These are phyloP conservation scores for Cyberlindnera veronae DNA, from an alignment of 805 yeast species.

Conservation along the genomic window DNA sequence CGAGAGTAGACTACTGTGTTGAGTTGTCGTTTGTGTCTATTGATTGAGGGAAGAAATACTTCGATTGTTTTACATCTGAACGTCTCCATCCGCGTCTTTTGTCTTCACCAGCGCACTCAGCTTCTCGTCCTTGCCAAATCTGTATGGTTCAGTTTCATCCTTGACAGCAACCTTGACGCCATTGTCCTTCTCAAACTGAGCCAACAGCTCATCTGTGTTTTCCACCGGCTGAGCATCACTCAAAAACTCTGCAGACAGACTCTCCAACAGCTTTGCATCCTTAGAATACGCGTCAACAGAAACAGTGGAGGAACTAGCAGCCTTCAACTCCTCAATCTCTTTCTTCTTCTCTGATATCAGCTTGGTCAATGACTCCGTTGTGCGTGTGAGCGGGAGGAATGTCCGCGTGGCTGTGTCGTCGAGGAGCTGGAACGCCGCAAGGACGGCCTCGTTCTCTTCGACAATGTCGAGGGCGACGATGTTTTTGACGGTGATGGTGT, in stretches of 20 bases:
- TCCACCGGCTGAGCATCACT: slow-evolving; percentile 14
- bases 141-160: slow-evolving; percentile 4
- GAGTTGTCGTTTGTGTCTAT: too few species aligned
- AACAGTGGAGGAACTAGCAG: slow-evolving; percentile 6
- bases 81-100: slow-evolving; percentile 11
- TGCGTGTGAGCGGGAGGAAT: slow-evolving; percentile 4
- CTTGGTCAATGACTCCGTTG: slow-evolving; percentile 10
- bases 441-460: slow-evolving; percentile 23
- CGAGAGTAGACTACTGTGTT: too few species aligned
- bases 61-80: too few species aligned
- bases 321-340: slow-evolving; percentile 3
- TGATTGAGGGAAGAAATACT: too few species aligned
- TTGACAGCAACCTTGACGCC: slow-evolving; percentile 14
- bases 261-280: slow-evolving; percentile 14
- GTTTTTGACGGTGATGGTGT: slow-evolving; percentile 27
- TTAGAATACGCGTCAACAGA: neutral
- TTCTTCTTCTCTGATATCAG: slow-evolving; percentile 9
- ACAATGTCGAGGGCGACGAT: slow-evolving; percentile 26
- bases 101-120: slow-evolving; percentile 4
- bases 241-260: slow-evolving; percentile 21
- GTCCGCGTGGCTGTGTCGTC: slow-evolving; percentile 16
- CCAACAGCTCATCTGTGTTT: slow-evolving; percentile 14
- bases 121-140: slow-evolving; percentile 2
- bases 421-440: slow-evolving; percentile 21
- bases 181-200: slow-evolving; percentile 17